phyloP scores from a whole-genome alignment of 371 early-diverging fungal species.

The Circinella umbellata region DNA sequence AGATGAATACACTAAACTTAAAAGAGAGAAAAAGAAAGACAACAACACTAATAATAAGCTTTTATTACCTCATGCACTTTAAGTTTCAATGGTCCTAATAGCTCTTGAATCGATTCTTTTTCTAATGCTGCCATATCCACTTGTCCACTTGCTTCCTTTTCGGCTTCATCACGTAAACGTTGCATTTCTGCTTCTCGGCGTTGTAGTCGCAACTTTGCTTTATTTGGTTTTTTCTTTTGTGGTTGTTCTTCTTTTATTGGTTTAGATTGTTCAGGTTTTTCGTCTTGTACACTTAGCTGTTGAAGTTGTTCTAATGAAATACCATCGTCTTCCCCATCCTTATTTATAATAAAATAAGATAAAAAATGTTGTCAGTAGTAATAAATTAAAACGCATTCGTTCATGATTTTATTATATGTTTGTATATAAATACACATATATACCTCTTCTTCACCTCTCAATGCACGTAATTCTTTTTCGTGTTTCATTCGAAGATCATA shows the following conservation, averaged over 20 bases:
- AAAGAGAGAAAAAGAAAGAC: not conserved
- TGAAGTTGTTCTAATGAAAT: constrained; percentile 46
- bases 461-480: constrained; percentile 62
- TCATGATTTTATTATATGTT: too few relatives aligned
- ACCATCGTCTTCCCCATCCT: constrained; percentile 28
- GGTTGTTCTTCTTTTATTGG: constrained; percentile 13
- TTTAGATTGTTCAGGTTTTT: constrained; percentile 19
- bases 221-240: constrained; percentile 64
- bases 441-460: constrained; percentile 29
- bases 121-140: constrained; percentile 81
- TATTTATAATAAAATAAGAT: constrained; percentile 1
- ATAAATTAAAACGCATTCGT: constrained; percentile 1
- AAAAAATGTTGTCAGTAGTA: constrained; percentile 10
- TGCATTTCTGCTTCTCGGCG: constrained; percentile 77
- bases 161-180: constrained; percentile 79
- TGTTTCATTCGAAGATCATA: constrained; percentile 67
- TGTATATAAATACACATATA: too few relatives aligned
- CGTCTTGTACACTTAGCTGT: constrained; percentile 40
- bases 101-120: constrained; percentile 65
- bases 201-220: constrained; percentile 71
- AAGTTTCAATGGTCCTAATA: constrained; percentile 51
- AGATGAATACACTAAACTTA: too few relatives aligned
- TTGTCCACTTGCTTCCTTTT: constrained; percentile 76
- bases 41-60: not conserved
- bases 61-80: constrained; percentile 47